Conservation (phyloP, 169 alveolate species). For the Plasmodium coatneyi region DNA sequence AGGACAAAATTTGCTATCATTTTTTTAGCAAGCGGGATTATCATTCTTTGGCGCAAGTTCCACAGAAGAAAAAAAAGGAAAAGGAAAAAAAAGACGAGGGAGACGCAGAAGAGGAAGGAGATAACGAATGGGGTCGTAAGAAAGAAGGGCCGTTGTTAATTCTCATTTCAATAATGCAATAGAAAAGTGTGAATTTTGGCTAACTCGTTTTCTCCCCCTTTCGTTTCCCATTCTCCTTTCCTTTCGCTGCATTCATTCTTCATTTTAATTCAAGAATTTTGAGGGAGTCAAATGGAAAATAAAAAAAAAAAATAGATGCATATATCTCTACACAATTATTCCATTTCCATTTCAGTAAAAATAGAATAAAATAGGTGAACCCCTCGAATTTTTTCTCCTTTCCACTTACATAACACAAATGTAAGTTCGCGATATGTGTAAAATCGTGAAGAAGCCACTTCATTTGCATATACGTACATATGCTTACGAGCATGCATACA, state of each 20-base stretch:
- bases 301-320: neutral
- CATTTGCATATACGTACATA: neutral
- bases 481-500: neutral
- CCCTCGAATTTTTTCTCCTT: neutral
- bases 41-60: neutral
- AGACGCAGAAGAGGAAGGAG: neutral
- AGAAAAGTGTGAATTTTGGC: neutral
- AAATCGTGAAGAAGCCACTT: neutral
- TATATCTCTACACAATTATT: neutral
- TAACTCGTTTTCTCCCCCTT: neutral
- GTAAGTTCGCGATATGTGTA: neutral
- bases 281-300: neutral
- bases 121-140: neutral
- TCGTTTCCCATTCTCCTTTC: neutral
- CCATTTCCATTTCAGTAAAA: neutral
- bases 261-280: neutral
- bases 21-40: slow-evolving; percentile 2
- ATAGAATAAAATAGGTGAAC: neutral
- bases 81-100: neutral
- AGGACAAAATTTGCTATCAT: slow-evolving; percentile 40
- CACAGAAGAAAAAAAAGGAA: neutral
- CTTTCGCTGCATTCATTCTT: neutral
- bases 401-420: neutral
- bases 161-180: neutral
- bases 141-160: neutral